Base-by-base conservation (phyloP, 2,329 filamentous ascomycete genomes). In the Stagonosporopsis tanaceti region DNA sequence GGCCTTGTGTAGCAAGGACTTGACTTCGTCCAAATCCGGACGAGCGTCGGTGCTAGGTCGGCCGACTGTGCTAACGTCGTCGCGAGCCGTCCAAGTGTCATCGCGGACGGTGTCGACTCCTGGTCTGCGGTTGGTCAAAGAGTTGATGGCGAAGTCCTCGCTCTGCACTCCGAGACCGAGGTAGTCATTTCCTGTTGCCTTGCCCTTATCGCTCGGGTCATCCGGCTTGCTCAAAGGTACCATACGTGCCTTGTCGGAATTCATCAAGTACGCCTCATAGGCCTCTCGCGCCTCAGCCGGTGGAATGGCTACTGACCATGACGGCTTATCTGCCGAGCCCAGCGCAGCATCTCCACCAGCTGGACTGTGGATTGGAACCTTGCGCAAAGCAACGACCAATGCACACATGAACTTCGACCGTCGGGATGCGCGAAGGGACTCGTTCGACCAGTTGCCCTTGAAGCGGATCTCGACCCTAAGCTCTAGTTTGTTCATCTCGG, bases 341-440 rank as follows among this genome's bases (percentile, higher is more conserved):
- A 90, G 84, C 38, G 85, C 86, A 56, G 85, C 81, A 60, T 79
- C 80, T 53, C 88, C 91, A 57, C 90, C 93, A 38, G 89, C 93
- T 53, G 94, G 94, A 20, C 82, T 87, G 67, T 92, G 85, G 71
- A 99, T 94, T 9, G 93, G 94, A 17, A 99, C 84, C 79, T 89
- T 93, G 78, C 92, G 91, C 57, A 97, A 80, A 3, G 94, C 93
- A 8, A 93, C 78, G 4, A 95, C 89, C 57, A 99, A 82, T 0
- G 95, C 95, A 72, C 93, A 97, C 88, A 98, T 96, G 80, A 99
- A 98, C 78, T 97, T 98, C 75, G 91, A 96, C 59, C 94, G 88
- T 50, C 93, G 88, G 6, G 89, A 85, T 17, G 89, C 89, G 38
- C 93, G 90, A 38, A 97, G 84, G 1, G 86, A 84, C 66, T 97